Evolutionary conservation across 495 filamentous ascomycete genomes (phyloP), one percentile per base, ranked within the genome.

Genomic region (Penicillium cosmopolitanum): DNA sequence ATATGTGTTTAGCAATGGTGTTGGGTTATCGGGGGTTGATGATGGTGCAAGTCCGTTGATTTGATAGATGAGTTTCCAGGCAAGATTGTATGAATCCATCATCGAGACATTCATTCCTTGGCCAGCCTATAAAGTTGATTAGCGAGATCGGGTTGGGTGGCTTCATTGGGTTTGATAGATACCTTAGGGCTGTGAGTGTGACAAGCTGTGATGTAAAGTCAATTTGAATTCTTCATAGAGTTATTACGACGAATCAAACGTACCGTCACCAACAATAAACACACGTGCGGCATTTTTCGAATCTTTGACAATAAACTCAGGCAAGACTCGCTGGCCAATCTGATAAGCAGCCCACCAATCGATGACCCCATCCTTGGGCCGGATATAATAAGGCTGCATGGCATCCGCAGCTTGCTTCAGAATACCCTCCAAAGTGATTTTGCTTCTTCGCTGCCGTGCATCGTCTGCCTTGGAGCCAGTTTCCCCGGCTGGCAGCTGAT

Each of bases 31-130:
- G 80, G 33, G 19, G 4, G 25, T 13, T 10, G 53, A 18, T 58
- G 34, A 51, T 1, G 70, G 66, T 2, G 83, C 81, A 33, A 87
- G 80, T 10, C 88, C 87, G 38, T 81, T 77, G 58, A 91, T 80
- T 28, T 89, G 85, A 31, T 85, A 82, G 48, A 85, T 83, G 28
- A 96, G 82, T 69, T 94, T 95, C 91, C 91, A 96, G 7, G 86
- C 89, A 3, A 96, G 77, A 65, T 95, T 94, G 64, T 85, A 85
- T 5, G 87, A 85, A 66, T 96, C 91, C 57, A 92, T 84, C 79
- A 95, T 91, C 1, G 87, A 89, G 10, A 91, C 87, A 66, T 96
- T 96, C 90, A 94, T 92, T 38, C 91, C 91, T 78, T 94, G 91
- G 5, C 89, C 91, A 23, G 89, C 89, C 77, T 93, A 19, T 10